A percentile compares a stretch with the other conserved stretches of the same genome.
These are phyloP conservation scores for Amyloporia xantha DNA, from an alignment of 768 basidiomycete species.

Conservation along the genomic window DNA sequence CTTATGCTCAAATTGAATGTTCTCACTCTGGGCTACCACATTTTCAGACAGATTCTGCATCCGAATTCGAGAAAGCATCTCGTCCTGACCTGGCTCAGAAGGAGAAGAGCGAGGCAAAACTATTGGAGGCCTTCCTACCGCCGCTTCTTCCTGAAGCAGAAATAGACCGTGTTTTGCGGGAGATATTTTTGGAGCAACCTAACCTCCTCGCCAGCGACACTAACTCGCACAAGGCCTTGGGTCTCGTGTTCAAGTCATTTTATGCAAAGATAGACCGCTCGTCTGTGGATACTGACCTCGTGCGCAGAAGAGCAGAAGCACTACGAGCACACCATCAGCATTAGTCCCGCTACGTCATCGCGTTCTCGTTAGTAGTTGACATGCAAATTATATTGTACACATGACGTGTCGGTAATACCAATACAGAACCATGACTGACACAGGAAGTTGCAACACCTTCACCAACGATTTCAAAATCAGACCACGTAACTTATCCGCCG, in stretches of 20 bases:
- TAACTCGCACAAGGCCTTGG: slow-evolving; percentile 32
- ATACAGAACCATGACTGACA: background rate
- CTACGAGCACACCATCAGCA: slow-evolving; percentile 27
- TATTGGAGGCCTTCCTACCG: slow-evolving; percentile 53
- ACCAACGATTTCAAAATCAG: too few relatives aligned
- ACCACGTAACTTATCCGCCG: too few relatives aligned
- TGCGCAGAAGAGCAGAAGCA: slow-evolving; percentile 44
- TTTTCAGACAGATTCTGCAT: slow-evolving; percentile 52
- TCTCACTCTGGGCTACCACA: background rate
- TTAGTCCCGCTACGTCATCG: too few relatives aligned
- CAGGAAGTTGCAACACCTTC: too few relatives aligned
- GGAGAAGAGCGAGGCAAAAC: slow-evolving; percentile 49
- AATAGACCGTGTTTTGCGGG: slow-evolving; percentile 45
- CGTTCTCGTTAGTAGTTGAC: too few relatives aligned
- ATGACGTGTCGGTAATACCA: background rate
- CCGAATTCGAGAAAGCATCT: slow-evolving; percentile 48
- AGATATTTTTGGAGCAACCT: slow-evolving; percentile 30
- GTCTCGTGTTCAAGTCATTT: slow-evolving; percentile 55
- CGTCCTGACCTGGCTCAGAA: slow-evolving; percentile 60
- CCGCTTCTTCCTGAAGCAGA: slow-evolving; percentile 49
- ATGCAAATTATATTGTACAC: background rate
- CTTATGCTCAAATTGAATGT: background rate
- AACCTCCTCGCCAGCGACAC: slow-evolving; percentile 20
- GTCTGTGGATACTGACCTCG: slow-evolving; percentile 47
- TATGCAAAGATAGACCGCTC: slow-evolving; percentile 56